Conservation (phyloP, 2,329 filamentous ascomycete genomes). For the Berkeleyomyces basicola region DNA sequence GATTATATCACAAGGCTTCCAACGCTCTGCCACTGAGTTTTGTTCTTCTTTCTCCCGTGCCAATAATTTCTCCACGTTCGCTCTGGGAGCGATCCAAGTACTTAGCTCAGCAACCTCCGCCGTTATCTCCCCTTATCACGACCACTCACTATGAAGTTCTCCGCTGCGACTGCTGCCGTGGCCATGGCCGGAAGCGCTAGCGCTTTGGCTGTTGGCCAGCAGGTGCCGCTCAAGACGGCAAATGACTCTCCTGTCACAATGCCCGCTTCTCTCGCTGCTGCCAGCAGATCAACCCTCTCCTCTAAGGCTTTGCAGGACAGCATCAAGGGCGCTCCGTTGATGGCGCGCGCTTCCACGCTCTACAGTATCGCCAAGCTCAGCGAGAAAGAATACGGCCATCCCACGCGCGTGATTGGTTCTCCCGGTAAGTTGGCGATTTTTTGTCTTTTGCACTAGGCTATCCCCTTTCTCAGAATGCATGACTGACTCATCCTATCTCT, state of each 20-base stretch:
- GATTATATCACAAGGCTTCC: no score
- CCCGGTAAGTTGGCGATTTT: constrained; percentile 27
- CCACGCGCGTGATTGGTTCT: constrained; percentile 55
- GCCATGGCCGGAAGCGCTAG: constrained; percentile 12
- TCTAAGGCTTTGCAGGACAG: constrained; percentile 37
- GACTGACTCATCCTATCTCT: constrained; percentile 1
- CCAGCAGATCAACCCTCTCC: constrained; percentile 29
- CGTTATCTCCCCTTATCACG: background rate
- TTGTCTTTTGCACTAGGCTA: background rate
- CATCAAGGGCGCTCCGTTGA: constrained; percentile 39
- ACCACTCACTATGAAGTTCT: constrained; percentile 8
- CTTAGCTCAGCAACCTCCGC: background rate
- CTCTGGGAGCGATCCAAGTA: background rate
- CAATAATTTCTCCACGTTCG: background rate
- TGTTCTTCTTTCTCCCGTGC: background rate
- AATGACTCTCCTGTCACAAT: background rate
- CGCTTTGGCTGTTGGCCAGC: constrained; percentile 7
- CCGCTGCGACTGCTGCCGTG: constrained; percentile 7
- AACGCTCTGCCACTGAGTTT: background rate
- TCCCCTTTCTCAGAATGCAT: background rate
- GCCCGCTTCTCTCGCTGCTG: constrained; percentile 1
- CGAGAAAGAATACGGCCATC: constrained; percentile 45
- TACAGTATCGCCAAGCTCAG: constrained; percentile 44
- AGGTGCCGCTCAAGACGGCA: constrained; percentile 5
- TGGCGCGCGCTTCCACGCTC: constrained; percentile 42